Percentiles rank a stretch among this genome's conserved stretches.
phyloP scores from a whole-genome alignment of 768 basidiomycete species.

The Rhodosporidiobolus sp. region DNA sequence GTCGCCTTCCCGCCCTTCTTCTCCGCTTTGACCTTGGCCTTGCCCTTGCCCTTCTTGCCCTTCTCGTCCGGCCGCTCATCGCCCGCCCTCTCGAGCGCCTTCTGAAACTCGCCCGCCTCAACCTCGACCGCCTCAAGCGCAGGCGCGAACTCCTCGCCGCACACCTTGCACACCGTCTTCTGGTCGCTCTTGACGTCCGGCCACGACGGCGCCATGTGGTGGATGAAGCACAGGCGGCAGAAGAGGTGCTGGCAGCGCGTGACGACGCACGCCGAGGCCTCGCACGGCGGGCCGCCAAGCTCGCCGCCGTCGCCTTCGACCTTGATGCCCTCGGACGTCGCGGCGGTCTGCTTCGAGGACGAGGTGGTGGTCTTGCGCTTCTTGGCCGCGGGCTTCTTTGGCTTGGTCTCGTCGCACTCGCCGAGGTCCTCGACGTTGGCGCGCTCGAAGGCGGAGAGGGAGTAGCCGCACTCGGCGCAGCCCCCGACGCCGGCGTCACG shows the following conservation, averaged over 20 bases:
- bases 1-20: constrained; percentile 34
- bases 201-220: constrained; percentile 74
- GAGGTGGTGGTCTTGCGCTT: neutral
- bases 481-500: constrained; percentile 82
- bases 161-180: constrained; percentile 70
- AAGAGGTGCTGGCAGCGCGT: constrained; percentile 94
- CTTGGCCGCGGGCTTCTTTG: neutral
- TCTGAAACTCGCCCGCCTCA: constrained; percentile 56
- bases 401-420: constrained; percentile 25
- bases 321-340: constrained; percentile 20
- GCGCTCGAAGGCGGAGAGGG: constrained; percentile 57
- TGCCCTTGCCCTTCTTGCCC: constrained; percentile 57
- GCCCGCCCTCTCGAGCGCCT: constrained; percentile 50
- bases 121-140: constrained; percentile 76
- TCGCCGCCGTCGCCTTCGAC: constrained; percentile 22
- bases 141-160: constrained; percentile 65
- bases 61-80: constrained; percentile 60
- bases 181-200: constrained; percentile 60
- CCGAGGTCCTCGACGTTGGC: constrained; percentile 25
- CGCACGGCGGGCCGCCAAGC: neutral
- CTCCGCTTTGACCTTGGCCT: constrained; percentile 36
- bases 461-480: constrained; percentile 80
- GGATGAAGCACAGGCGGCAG: constrained; percentile 79
- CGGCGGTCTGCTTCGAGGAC: constrained; percentile 3
- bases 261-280: constrained; percentile 56